These are phyloP conservation scores for Quercus variabilis DNA, from an alignment of 306 rosid genomes.

Conservation along the genomic window DNA sequence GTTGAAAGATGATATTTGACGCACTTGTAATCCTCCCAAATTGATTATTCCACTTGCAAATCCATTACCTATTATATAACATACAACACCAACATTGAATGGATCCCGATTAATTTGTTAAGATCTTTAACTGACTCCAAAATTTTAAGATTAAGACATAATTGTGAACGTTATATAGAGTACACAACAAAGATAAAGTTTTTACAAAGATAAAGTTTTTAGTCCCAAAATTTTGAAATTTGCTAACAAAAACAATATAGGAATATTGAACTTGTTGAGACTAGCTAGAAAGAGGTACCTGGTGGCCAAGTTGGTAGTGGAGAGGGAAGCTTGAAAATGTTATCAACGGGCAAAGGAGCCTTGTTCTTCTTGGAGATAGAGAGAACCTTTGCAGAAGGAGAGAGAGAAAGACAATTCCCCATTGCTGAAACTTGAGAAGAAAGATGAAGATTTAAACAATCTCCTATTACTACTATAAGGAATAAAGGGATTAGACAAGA, in stretches of 20 bases:
- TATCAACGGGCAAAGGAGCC: constrained; percentile 39
- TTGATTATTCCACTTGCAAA: constrained; percentile 57
- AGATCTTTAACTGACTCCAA: too few relatives aligned
- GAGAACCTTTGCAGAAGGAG: constrained; percentile 12
- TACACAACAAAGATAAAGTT: too few relatives aligned
- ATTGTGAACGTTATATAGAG: too few relatives aligned
- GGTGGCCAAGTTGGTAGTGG: constrained; percentile 36
- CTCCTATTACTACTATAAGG: not conserved
- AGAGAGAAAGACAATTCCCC: constrained; percentile 31
- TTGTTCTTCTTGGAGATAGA: constrained; percentile 28
- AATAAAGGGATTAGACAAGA: constrained; percentile 22
- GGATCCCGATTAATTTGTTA: not conserved
- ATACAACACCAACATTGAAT: not conserved
- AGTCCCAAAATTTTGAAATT: too few relatives aligned
- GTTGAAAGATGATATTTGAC: constrained; percentile 50
- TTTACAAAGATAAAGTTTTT: too few relatives aligned
- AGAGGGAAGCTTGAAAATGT: constrained; percentile 59
- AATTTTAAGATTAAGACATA: too few relatives aligned
- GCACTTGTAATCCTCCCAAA: constrained; percentile 64
- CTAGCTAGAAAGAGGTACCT: constrained; percentile 20
- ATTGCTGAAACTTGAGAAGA: constrained; percentile 15
- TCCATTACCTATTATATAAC: constrained; percentile 29
- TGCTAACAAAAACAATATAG: too few relatives aligned
- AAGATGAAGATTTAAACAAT: not conserved
- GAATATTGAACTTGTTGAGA: not conserved